Conservation (phyloP, 2,329 filamentous ascomycete genomes). For the Apiospora aurea region DNA sequence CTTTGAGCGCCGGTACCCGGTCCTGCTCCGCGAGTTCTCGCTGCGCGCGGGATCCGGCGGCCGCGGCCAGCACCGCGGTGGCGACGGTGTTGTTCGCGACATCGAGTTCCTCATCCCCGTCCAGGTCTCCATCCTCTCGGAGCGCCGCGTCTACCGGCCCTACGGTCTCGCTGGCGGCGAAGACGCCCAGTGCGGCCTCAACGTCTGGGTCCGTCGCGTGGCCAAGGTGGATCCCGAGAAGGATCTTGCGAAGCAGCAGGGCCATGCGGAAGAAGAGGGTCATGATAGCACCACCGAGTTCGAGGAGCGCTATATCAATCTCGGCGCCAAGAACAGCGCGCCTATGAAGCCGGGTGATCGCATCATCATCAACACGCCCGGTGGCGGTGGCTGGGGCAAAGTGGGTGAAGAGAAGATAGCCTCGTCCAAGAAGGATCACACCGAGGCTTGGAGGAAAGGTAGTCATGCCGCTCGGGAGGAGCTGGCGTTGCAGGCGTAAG, state of each 20-base stretch:
- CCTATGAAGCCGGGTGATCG: slow-evolving; percentile 78
- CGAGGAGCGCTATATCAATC: slow-evolving; percentile 70
- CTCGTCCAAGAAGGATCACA: slow-evolving; percentile 60
- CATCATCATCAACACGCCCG: slow-evolving; percentile 80
- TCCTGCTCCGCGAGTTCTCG: slow-evolving; percentile 70
- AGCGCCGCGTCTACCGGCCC: slow-evolving; percentile 73
- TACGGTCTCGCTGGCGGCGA: slow-evolving; percentile 86
- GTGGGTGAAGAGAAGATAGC: slow-evolving; percentile 63
- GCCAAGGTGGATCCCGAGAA: slow-evolving; percentile 60
- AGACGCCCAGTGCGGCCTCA: slow-evolving; percentile 79
- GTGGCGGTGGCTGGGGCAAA: slow-evolving; percentile 78
- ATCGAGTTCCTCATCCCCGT: slow-evolving; percentile 78
- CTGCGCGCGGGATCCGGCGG: slow-evolving; percentile 67
- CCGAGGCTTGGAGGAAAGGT: slow-evolving; percentile 60
- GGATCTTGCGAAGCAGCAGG: slow-evolving; percentile 33
- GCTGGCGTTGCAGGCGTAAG: slow-evolving; percentile 59
- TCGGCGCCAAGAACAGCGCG: slow-evolving; percentile 82
- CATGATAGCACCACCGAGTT: slow-evolving; percentile 49
- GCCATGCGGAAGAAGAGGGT: slow-evolving; percentile 36
- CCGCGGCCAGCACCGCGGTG: slow-evolving; percentile 66
- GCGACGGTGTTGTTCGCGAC: slow-evolving; percentile 74
- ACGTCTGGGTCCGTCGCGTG: slow-evolving; percentile 85
- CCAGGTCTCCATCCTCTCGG: slow-evolving; percentile 76
- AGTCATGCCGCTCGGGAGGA: slow-evolving; percentile 65
- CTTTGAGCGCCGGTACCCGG: slow-evolving; percentile 76